Evolutionary conservation across 176 grass and related monocot genomes (phyloP), one percentile per base, ranked within the genome.

Genomic region (Carex myosuroides): DNA sequence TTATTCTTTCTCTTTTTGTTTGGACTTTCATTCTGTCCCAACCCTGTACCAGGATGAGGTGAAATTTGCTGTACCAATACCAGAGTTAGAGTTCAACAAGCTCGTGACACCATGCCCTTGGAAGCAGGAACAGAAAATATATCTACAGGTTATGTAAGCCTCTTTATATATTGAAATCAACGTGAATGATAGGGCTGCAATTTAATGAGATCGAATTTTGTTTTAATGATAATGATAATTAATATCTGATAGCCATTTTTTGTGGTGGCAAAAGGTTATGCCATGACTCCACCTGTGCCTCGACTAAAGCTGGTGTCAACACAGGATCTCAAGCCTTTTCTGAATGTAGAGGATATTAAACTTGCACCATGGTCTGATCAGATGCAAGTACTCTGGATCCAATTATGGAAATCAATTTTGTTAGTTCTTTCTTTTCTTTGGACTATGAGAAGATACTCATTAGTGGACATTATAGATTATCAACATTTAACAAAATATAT

Each of bases 281-380:
- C 86, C 81, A 88, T 87, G 73, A 72, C 57, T 82, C 89, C 92
- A 93, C 86, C 90, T 54, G 85, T 90, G 60, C 95, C 95, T 81
- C 85, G 90, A 81, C 84, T 97, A 80, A 97, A 97, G 78, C 60
- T 97, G 60, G 77, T 91, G 70, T 97, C 92, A 35, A 97, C 92
- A 54, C 77, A 90, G 80, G 94, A 97, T 77, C 73, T 97, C 37
- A 94, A 92, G 63, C 85, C 86, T 73, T 81, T 97, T 87, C 89
- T 97, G 84, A 92, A 89, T 48, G 87, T 97, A 62, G 94, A 97
- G 8, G 87, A 91, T 81, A 88, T 94, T 65, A 97, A 92, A 86
- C 94, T 97, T 22, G 87, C 84, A 81, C 78, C 85, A 89, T 94
- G 94, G 94, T 77, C 86, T 85, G 91, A 92, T 92, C 90, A 83